Conservation (phyloP, 2,329 filamentous ascomycete species). For the Epichloe glyceriae region DNA sequence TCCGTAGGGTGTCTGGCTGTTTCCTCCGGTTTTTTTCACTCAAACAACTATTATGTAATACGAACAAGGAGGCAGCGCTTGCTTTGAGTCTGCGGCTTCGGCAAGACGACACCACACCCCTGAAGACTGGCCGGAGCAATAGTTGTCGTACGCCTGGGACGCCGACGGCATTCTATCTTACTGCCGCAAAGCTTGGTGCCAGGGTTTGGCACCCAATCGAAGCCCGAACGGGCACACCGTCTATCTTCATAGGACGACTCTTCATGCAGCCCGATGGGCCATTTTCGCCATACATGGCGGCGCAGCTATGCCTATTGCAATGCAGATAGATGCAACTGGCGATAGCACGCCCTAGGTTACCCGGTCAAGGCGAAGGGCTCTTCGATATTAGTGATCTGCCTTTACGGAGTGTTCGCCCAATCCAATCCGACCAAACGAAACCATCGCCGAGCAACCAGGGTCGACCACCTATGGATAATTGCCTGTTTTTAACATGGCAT, state of each 20-base stretch:
- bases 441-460: background rate
- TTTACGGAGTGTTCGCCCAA: background rate
- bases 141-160: background rate
- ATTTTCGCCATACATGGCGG: slow-evolving; percentile 28
- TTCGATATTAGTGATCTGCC: background rate
- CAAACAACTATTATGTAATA: background rate
- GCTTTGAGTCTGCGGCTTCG: too few relatives aligned
- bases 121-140: background rate
- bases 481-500: background rate
- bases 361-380: background rate
- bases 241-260: slow-evolving; percentile 19
- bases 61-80: too few relatives aligned
- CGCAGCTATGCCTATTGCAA: slow-evolving; percentile 20
- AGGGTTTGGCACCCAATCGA: slow-evolving; percentile 25
- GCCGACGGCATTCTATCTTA: background rate
- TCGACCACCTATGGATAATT: background rate
- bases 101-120: background rate
- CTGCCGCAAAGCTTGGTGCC: slow-evolving; percentile 2
- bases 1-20: background rate
- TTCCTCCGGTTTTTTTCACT: background rate
- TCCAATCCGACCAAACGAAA: background rate
- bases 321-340: slow-evolving; percentile 9
- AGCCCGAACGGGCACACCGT: slow-evolving; percentile 11
- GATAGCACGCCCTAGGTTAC: slow-evolving; percentile 1
- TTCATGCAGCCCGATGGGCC: slow-evolving; percentile 18